phyloP scores from a whole-genome alignment of 1,284 basidiomycete genomes.

The Garcileccinum viscosum region DNA sequence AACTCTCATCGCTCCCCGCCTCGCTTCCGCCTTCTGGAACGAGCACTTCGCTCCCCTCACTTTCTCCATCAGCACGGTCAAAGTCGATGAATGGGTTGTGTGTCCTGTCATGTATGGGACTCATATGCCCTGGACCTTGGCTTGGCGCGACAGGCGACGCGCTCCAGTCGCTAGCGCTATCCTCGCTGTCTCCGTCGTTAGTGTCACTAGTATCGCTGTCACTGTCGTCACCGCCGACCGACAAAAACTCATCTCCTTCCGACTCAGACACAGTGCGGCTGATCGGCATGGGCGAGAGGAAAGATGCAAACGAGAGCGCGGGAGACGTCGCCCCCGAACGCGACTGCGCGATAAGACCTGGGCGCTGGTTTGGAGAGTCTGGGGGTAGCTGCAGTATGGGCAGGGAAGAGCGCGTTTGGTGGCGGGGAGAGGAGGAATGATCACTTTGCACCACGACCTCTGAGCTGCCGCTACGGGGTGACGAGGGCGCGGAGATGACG shows the following conservation, averaged over 20 bases:
- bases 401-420: not conserved
- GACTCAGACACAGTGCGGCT: slow-evolving; percentile 29
- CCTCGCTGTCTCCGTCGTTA: not conserved
- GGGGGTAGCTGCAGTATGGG: slow-evolving; percentile 27
- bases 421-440: not conserved
- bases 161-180: slow-evolving; percentile 20
- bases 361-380: not conserved
- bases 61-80: slow-evolving; percentile 14
- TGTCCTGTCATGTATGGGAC: slow-evolving; percentile 11
- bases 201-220: not conserved
- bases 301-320: slow-evolving; percentile 28
- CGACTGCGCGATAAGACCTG: slow-evolving; percentile 8
- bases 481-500: slow-evolving; percentile 33
- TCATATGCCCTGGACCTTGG: not conserved
- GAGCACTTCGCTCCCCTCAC: slow-evolving; percentile 31
- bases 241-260: slow-evolving; percentile 37
- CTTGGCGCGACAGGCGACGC: slow-evolving; percentile 2
- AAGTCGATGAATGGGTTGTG: slow-evolving; percentile 36
- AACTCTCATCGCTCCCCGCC: slow-evolving; percentile 35
- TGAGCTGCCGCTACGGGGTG: slow-evolving; percentile 26
- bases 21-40: slow-evolving; percentile 32
- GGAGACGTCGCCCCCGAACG: slow-evolving; percentile 22
- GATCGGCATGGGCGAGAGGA: slow-evolving; percentile 32
- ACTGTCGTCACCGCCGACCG: slow-evolving; percentile 22
- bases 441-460: slow-evolving; percentile 19